Evolutionary conservation across 495 filamentous ascomycete genomes (phyloP), one percentile per base, ranked within the genome.

Genomic region (Alectoria sarmentosa): DNA sequence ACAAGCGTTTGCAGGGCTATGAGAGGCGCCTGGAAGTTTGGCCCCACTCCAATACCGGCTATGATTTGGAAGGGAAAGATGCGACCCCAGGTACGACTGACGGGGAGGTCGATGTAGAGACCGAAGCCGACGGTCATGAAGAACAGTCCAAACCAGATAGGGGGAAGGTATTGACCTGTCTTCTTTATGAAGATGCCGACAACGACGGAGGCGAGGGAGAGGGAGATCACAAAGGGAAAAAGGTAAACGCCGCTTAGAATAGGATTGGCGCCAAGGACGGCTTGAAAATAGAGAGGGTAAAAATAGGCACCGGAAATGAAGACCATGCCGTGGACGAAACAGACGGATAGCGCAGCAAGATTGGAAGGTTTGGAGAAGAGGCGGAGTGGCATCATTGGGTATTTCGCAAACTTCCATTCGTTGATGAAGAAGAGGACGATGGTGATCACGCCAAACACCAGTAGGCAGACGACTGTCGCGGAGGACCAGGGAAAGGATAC

Each of bases 181-280:
- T 89, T 91, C 59, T 84, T 83, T 73, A 95, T 93, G 69, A 86
- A 76, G 62, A 89, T 69, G 38, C 91, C 92, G 0, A 84, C 86
- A 2, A 66, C 67, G 11, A 80, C 84, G n/a, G 88, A 89, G 28
- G 78, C 69, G 67, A 90, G 44, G 28, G 89, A 89, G 19, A 95
- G 81, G 1, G 84, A 78, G 59, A 95, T 69, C 21, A 86, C 88
- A 67, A 86, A 86, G 5, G 91, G 88, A 14, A 96, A 81, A 26
- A 91, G 77, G 72, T 91, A 91, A 48, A 95, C 86, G 38, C 91
- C 92, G 38, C 86, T 89, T 9, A 89, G 72, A 64, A 96, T 83
- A 0, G 91, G 89, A 17, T 81, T 77, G 15, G 85, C 84, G 4
- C 88, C 85, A 10, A 92, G 83, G 17, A 91, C 88, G 4, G 70